A percentile compares a stretch with the other conserved stretches of the same genome.
These are phyloP conservation scores for Neurospora terricola DNA, from an alignment of 495 filamentous ascomycete species.

Conservation along the genomic window DNA sequence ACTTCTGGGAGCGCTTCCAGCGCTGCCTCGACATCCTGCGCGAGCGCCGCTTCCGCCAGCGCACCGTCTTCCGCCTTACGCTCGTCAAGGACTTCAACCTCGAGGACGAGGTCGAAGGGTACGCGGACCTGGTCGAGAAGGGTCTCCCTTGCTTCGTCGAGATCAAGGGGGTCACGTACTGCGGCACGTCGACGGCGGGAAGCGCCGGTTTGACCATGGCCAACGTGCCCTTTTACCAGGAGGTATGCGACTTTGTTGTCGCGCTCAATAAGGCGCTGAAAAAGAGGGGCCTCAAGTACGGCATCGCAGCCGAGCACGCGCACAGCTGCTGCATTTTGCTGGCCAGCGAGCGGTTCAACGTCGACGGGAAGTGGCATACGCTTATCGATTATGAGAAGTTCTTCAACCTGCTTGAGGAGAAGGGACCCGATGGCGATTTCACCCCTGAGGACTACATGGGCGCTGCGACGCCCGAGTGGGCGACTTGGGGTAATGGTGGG, in stretches of 20 bases:
- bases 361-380: constrained; percentile 77
- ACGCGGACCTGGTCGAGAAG: constrained; percentile 76
- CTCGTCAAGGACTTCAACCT: constrained; percentile 95
- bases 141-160: constrained; percentile 86
- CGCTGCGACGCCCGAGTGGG: constrained; percentile 79
- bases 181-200: constrained; percentile 72
- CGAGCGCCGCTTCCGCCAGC: constrained; percentile 67
- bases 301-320: constrained; percentile 87
- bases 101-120: constrained; percentile 83
- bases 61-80: constrained; percentile 91
- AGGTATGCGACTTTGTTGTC: constrained; percentile 70
- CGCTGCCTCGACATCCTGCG: constrained; percentile 82
- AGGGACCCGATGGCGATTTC: constrained; percentile 55
- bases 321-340: constrained; percentile 89
- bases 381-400: constrained; percentile 83
- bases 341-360: constrained; percentile 63
- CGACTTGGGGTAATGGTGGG: constrained; percentile 84
- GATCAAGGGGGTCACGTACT: constrained; percentile 94
- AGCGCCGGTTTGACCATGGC: constrained; percentile 84
- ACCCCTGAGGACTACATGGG: constrained; percentile 85
- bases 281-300: constrained; percentile 64
- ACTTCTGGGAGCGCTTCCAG: constrained; percentile 95
- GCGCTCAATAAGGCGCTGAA: constrained; percentile 57
- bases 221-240: constrained; percentile 91
- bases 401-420: constrained; percentile 70